phyloP scores from a whole-genome alignment of 2,329 filamentous ascomycete genomes.

The Nemania serpens region DNA sequence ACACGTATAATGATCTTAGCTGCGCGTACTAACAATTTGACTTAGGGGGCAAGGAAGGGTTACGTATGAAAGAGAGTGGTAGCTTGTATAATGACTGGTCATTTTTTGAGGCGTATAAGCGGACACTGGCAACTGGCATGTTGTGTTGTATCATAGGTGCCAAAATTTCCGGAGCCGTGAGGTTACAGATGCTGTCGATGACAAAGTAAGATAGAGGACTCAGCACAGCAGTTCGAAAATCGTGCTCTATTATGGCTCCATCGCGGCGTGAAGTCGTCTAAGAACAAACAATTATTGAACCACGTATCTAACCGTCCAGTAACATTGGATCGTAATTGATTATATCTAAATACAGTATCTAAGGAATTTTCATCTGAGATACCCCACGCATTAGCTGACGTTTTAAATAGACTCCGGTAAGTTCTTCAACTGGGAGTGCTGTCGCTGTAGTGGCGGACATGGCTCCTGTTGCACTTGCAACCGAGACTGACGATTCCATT shows the following conservation, averaged over 20 bases:
- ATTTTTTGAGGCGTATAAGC: constrained; percentile 34
- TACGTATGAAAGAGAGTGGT: constrained; percentile 59
- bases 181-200: constrained; percentile 12
- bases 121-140: constrained; percentile 26
- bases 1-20: constrained; percentile 9
- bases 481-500: no score
- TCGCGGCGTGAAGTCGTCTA: neutral
- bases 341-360: no score
- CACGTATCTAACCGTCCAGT: no score
- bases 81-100: constrained; percentile 16
- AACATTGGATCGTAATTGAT: no score
- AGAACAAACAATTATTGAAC: neutral
- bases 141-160: constrained; percentile 37
- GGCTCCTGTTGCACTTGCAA: no score
- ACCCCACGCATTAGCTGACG: no score
- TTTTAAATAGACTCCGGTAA: no score
- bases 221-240: constrained; percentile 4
- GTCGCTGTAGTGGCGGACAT: no score
- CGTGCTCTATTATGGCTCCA: neutral
- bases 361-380: no score
- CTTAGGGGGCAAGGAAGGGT: constrained; percentile 67
- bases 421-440: no score
- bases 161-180: constrained; percentile 23
- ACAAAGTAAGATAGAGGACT: neutral
- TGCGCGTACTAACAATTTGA: constrained; percentile 25